Conservation (phyloP, 352 stramenopile genomes). For the Achlya hypogyna region DNA sequence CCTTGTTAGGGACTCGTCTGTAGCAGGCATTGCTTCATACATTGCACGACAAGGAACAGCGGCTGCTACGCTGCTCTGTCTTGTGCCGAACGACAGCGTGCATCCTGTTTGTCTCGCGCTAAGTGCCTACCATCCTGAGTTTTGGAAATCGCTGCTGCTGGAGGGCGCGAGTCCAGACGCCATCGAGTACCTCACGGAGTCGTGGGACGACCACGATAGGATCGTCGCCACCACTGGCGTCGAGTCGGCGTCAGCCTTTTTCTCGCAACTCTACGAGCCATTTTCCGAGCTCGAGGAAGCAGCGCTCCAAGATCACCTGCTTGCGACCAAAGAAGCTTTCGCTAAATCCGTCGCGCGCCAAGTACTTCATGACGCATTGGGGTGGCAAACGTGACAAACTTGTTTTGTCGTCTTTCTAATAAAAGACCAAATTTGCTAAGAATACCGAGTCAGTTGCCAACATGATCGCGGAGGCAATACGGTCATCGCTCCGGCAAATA, state of each 20-base stretch:
- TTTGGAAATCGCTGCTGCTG: slow-evolving; percentile 30
- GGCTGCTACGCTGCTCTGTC: not conserved
- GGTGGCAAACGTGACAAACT: no score
- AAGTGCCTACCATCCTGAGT: slow-evolving; percentile 22
- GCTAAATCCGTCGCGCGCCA: slow-evolving; percentile 22
- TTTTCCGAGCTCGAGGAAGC: slow-evolving; percentile 24
- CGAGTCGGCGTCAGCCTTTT: slow-evolving; percentile 25
- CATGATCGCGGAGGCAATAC: no score
- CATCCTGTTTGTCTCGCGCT: not conserved
- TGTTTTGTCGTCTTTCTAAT: not conserved
- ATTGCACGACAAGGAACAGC: not conserved
- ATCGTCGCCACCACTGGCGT: not conserved
- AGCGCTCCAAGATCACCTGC: slow-evolving; percentile 26
- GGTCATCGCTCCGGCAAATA: no score
- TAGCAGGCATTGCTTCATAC: not conserved
- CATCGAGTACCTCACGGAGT: slow-evolving; percentile 30
- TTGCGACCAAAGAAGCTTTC: slow-evolving; percentile 35
- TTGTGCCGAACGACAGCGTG: not conserved
- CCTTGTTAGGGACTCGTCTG: not conserved
- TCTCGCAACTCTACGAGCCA: slow-evolving; percentile 26
- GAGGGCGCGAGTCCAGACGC: slow-evolving; percentile 32
- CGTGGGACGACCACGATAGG: slow-evolving; percentile 33
- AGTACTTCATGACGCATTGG: not conserved
- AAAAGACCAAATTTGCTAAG: not conserved
- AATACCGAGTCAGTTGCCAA: no score